phyloP scores from a whole-genome alignment of 2,329 filamentous ascomycete genomes.

The Diaporthe eres region DNA sequence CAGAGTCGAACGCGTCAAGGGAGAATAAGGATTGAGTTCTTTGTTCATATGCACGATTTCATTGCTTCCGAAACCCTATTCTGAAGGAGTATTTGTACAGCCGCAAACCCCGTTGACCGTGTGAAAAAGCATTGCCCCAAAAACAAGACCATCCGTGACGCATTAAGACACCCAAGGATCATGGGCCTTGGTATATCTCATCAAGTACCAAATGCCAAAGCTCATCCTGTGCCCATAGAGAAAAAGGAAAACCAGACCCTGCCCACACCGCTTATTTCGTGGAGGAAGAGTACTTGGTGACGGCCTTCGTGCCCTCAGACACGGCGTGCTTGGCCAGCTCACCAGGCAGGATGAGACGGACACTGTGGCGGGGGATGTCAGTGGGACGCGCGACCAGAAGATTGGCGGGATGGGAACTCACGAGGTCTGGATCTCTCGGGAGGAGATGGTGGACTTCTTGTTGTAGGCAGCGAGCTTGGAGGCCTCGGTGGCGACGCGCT shows the following conservation, averaged over 20 bases:
- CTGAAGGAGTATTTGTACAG: constrained; percentile 79
- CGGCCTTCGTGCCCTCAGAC: constrained; percentile 99
- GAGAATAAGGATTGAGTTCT: constrained; percentile 1
- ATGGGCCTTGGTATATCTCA: constrained; percentile 63
- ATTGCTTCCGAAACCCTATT: constrained; percentile 73
- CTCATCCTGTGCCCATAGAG: constrained; percentile 67
- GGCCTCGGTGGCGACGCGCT: constrained; percentile 98
- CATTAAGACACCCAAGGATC: constrained; percentile 75
- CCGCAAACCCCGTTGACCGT: constrained; percentile 79
- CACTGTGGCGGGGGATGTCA: constrained; percentile 59
- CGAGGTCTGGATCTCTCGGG: constrained; percentile 99
- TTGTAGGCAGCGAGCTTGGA: constrained; percentile 99
- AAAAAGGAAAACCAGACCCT: constrained; percentile 66
- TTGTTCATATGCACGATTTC: constrained; percentile 71
- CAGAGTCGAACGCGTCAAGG: not conserved
- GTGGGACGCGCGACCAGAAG: not conserved
- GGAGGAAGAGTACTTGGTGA: constrained; percentile 99
- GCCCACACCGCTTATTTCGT: constrained; percentile 84
- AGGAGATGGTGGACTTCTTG: constrained; percentile 99
- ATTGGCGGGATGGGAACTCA: constrained; percentile 63
- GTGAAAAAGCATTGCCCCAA: constrained; percentile 77
- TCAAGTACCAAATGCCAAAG: constrained; percentile 72
- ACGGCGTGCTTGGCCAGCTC: constrained; percentile 99
- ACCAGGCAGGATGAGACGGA: constrained; percentile 96
- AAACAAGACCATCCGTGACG: constrained; percentile 76